phyloP scores from a whole-genome alignment of 1,139 yeast species.

The Trichomonascaceae sp. region DNA sequence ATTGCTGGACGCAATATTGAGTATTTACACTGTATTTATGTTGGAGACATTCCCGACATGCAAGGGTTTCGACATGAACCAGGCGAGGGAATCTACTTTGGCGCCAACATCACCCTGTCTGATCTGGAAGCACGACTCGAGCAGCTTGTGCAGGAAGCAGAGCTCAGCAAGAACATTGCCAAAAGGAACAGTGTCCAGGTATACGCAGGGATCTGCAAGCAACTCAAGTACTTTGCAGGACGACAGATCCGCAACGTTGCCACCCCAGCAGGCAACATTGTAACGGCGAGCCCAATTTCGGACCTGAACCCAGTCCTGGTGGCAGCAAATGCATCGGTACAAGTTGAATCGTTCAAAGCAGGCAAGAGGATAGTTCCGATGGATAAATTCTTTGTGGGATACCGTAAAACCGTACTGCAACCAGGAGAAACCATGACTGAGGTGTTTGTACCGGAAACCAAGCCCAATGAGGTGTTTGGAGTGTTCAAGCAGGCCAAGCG shows the following conservation, averaged over 20 bases:
- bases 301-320: slow-evolving; percentile 34
- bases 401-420: slow-evolving; percentile 29
- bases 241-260: slow-evolving; percentile 36
- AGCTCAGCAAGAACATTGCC: slow-evolving; percentile 12
- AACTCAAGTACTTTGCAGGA: slow-evolving; percentile 34
- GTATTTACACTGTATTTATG: slow-evolving; percentile 28
- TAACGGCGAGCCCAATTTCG: slow-evolving; percentile 37
- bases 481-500: slow-evolving; percentile 34
- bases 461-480: slow-evolving; percentile 23
- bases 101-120: slow-evolving; percentile 31
- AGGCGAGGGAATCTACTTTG: slow-evolving; percentile 27
- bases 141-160: slow-evolving; percentile 10
- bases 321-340: slow-evolving; percentile 28
- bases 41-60: slow-evolving; percentile 31
- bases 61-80: slow-evolving; percentile 22
- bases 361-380: slow-evolving; percentile 19
- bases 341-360: slow-evolving; percentile 23
- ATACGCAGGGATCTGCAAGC: slow-evolving; percentile 27
- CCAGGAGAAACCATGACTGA: slow-evolving; percentile 24
- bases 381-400: slow-evolving; percentile 31
- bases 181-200: slow-evolving; percentile 20
- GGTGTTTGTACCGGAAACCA: slow-evolving; percentile 29
- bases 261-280: slow-evolving; percentile 36
- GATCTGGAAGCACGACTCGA: slow-evolving; percentile 25
- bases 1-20: slow-evolving; percentile 31